phyloP scores from a whole-genome alignment of 805 yeast species.

The Grigorovia transvaalensis region DNA sequence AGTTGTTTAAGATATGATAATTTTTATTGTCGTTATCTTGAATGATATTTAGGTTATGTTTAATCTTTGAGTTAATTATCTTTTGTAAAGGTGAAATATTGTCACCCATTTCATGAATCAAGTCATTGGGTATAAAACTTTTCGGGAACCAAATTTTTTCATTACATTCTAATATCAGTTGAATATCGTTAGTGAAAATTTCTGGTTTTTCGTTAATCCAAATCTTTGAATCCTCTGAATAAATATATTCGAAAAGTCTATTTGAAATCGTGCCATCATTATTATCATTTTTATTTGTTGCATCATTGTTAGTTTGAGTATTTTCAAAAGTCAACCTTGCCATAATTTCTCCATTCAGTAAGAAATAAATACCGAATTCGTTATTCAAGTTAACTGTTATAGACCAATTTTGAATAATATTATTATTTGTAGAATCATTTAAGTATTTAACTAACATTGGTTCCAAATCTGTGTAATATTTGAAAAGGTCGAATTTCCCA shows the following conservation, averaged over 20 bases:
- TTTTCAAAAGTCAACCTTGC: constrained; percentile 20
- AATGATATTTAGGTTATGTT: neutral
- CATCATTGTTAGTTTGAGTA: constrained; percentile 2
- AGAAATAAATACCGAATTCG: constrained; percentile 24
- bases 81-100: neutral
- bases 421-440: neutral
- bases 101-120: neutral
- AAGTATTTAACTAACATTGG: constrained; percentile 1
- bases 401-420: constrained; percentile 3
- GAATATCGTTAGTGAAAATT: constrained; percentile 19
- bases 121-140: constrained; percentile 1
- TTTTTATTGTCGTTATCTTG: constrained; percentile 4
- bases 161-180: constrained; percentile 19
- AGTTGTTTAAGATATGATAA: constrained; percentile 18
- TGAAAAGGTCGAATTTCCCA: constrained; percentile 25
- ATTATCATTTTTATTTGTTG: neutral
- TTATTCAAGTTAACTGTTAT: constrained; percentile 20
- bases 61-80: neutral
- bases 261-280: neutral
- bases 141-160: constrained; percentile 16
- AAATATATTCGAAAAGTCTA: constrained; percentile 22
- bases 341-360: constrained; percentile 5
- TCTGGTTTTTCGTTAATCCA: constrained; percentile 26
- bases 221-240: constrained; percentile 10
- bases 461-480: constrained; percentile 17